Evolutionary conservation across 139 green algal species (phyloP).

Genomic region (Tetradesmus lagerheimii): DNA sequence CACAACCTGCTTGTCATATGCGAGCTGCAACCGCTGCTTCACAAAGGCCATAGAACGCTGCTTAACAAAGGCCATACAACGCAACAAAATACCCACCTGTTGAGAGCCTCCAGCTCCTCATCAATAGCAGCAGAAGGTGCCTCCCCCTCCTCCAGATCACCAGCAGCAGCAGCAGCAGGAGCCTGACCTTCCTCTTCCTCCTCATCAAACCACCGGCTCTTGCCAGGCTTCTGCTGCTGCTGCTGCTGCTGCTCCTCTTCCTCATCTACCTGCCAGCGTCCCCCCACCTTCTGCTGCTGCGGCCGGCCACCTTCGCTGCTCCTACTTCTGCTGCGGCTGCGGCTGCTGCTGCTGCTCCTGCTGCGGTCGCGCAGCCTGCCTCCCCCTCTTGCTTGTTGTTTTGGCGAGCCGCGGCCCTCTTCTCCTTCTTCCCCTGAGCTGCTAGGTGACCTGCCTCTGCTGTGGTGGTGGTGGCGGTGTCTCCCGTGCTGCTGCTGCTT

Average conservation of each 20-base stretch:
- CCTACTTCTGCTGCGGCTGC: constrained; percentile 45
- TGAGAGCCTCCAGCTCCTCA: background rate
- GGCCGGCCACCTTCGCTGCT: background rate
- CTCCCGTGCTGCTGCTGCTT: background rate
- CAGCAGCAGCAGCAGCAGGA: constrained; percentile 1
- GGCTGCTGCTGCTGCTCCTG: constrained; percentile 49
- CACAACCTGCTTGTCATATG: no score
- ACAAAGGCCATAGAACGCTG: no score
- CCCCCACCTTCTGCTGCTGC: background rate
- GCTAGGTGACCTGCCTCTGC: background rate
- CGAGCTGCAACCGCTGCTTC: no score
- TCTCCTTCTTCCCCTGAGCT: background rate
- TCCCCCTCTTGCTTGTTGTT: no score
- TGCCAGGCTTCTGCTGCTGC: constrained; percentile 13
- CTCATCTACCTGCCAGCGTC: constrained; percentile 5
- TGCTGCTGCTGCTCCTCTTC: background rate
- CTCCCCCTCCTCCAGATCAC: constrained; percentile 27
- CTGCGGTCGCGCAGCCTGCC: no score
- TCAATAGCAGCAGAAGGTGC: background rate
- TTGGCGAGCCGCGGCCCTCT: background rate
- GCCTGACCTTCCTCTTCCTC: constrained; percentile 18
- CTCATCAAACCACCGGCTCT: background rate
- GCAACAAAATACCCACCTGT: background rate
- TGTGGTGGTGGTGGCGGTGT: background rate
- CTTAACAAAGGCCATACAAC: no score